A percentile compares a stretch with the other conserved stretches of the same genome.
Conservation (phyloP, 129 eudicot genomes). For the Glebionis coronaria region DNA sequence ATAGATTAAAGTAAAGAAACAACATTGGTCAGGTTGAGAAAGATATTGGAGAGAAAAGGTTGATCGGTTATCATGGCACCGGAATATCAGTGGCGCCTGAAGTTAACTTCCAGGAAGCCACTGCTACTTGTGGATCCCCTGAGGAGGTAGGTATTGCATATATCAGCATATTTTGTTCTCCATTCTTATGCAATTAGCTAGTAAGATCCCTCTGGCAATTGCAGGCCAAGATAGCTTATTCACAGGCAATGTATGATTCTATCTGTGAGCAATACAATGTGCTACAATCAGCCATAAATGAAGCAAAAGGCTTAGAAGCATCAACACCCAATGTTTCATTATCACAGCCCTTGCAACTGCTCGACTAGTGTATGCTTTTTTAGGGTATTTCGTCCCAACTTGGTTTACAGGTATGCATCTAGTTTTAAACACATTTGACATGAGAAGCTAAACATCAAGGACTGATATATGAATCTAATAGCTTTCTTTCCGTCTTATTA, state of each 20-base stretch:
- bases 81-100: constrained; percentile 78
- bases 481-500: not conserved
- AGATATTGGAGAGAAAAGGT: constrained; percentile 91
- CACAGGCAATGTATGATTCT: constrained; percentile 67
- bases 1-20: not conserved
- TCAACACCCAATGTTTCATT: constrained; percentile 60
- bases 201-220: not conserved
- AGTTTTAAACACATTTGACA: not conserved
- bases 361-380: constrained; percentile 14
- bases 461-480: not conserved
- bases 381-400: constrained; percentile 9
- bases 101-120: constrained; percentile 47
- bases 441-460: not conserved
- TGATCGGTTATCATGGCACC: constrained; percentile 74
- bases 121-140: constrained; percentile 45
- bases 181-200: not conserved
- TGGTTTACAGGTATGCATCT: constrained; percentile 23
- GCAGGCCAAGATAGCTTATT: constrained; percentile 73
- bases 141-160: constrained; percentile 63
- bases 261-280: constrained; percentile 69
- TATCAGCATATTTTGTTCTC: not conserved
- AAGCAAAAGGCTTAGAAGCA: constrained; percentile 66
- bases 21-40: constrained; percentile 70
- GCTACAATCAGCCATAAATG: constrained; percentile 77
- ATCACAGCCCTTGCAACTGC: constrained; percentile 68